phyloP scores from a whole-genome alignment of 345 rosid genomes.

The Microthlaspi erraticum region DNA sequence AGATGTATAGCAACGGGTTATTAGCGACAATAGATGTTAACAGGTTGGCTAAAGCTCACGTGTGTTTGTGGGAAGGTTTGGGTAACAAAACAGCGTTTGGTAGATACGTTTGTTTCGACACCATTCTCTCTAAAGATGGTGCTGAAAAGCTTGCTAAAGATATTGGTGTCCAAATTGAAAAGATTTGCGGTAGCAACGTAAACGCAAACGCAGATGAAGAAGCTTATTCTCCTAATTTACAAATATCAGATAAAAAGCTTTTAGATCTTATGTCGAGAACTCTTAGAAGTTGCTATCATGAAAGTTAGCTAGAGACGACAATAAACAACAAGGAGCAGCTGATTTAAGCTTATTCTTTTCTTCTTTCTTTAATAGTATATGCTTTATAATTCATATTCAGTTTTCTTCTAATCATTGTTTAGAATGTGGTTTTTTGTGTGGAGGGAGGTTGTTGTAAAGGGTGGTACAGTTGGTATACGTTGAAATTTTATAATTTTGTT shows the following conservation, averaged over 20 bases:
- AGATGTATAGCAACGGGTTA: slow-evolving; percentile 62
- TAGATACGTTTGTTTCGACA: slow-evolving; percentile 72
- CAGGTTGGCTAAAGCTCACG: slow-evolving; percentile 72
- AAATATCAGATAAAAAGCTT: slow-evolving; percentile 63
- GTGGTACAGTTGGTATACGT: slow-evolving; percentile 34
- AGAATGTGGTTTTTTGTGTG: slow-evolving; percentile 8
- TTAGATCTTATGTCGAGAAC: slow-evolving; percentile 58
- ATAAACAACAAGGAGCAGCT: slow-evolving; percentile 20
- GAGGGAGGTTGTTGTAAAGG: slow-evolving; percentile 27
- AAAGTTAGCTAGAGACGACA: slow-evolving; percentile 30
- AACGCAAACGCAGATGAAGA: slow-evolving; percentile 16
- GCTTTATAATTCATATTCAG: neutral
- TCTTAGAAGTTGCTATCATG: slow-evolving; percentile 48
- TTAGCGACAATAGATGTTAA: slow-evolving; percentile 67
- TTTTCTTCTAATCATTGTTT: slow-evolving; percentile 12
- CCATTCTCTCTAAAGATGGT: slow-evolving; percentile 51
- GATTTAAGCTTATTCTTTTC: slow-evolving; percentile 35
- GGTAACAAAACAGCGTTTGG: slow-evolving; percentile 58
- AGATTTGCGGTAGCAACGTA: slow-evolving; percentile 51
- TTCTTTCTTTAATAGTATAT: slow-evolving; percentile 7
- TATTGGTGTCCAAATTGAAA: slow-evolving; percentile 57
- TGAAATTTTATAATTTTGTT: neutral
- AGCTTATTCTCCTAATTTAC: slow-evolving; percentile 16
- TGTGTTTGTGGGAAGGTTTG: slow-evolving; percentile 63
- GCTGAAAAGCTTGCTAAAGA: slow-evolving; percentile 57